Conservation (phyloP, 768 basidiomycete genomes). For the Pholiota molesta region DNA sequence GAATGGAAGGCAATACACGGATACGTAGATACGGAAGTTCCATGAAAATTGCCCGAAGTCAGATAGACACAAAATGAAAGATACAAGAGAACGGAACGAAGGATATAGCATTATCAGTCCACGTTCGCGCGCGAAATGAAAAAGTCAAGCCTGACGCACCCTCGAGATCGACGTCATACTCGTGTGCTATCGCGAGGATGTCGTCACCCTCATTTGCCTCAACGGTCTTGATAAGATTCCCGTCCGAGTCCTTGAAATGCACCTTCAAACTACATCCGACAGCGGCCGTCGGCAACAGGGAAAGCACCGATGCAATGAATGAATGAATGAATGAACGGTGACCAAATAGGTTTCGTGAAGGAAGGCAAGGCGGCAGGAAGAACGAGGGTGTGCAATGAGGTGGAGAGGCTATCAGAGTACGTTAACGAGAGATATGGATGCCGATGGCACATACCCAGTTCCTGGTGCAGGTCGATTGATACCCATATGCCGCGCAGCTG, state of each 20-base stretch:
- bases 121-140: neutral
- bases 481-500: conserved; percentile 17
- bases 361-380: neutral
- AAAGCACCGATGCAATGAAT: neutral
- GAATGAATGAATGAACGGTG: neutral
- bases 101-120: neutral
- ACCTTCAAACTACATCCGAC: conserved; percentile 72
- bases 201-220: conserved; percentile 96
- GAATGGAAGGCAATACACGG: neutral
- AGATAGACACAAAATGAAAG: neutral
- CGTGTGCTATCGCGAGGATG: conserved; percentile 87
- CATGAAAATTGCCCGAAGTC: neutral
- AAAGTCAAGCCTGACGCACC: conserved; percentile 48
- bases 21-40: neutral
- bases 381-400: neutral
- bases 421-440: neutral
- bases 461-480: conserved; percentile 6
- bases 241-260: conserved; percentile 89
- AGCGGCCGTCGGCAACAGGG: neutral
- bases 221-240: conserved; percentile 79
- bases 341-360: neutral
- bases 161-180: conserved; percentile 95
- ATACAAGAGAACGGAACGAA: neutral
- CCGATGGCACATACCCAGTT: conserved; percentile 3
- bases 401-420: neutral